Percentiles rank a stretch among this genome's conserved stretches.
phyloP scores from a whole-genome alignment of 345 rosid genomes.

The Syzygium grande region DNA sequence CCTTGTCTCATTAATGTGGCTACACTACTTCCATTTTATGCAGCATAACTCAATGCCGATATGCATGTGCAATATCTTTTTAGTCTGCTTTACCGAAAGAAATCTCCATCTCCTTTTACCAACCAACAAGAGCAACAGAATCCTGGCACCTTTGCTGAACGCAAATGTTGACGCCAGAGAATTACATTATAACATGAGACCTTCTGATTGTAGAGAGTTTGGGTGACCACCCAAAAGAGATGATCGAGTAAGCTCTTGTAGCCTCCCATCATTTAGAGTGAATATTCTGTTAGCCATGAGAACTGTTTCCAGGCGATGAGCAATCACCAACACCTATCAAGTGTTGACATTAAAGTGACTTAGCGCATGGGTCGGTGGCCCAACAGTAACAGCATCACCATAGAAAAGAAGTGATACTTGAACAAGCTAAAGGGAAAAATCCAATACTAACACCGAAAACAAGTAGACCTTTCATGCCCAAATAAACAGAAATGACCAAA shows the following conservation, averaged over 20 bases:
- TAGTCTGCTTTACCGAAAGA: not conserved
- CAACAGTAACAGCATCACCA: not conserved
- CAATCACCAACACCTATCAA: conserved; percentile 67
- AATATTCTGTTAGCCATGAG: conserved; percentile 74
- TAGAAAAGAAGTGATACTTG: not conserved
- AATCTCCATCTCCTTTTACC: not conserved
- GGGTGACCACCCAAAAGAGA: conserved; percentile 25
- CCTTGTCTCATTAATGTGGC: not conserved
- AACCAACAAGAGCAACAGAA: not conserved
- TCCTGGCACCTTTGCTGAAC: not conserved
- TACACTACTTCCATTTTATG: not conserved
- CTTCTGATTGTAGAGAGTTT: not conserved
- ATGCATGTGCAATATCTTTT: not conserved
- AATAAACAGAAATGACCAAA: not conserved
- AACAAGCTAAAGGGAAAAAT: not conserved
- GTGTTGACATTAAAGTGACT: not conserved
- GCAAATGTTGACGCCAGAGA: not conserved
- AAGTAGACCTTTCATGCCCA: not conserved
- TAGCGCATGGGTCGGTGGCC: not conserved
- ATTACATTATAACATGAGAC: not conserved
- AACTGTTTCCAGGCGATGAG: conserved; percentile 88
- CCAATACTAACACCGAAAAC: not conserved
- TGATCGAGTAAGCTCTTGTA: conserved; percentile 47
- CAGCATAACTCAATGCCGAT: not conserved
- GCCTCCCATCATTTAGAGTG: conserved; percentile 57